Base-by-base conservation (phyloP, 2,329 filamentous ascomycete genomes). In the Clonostachys sp. region DNA sequence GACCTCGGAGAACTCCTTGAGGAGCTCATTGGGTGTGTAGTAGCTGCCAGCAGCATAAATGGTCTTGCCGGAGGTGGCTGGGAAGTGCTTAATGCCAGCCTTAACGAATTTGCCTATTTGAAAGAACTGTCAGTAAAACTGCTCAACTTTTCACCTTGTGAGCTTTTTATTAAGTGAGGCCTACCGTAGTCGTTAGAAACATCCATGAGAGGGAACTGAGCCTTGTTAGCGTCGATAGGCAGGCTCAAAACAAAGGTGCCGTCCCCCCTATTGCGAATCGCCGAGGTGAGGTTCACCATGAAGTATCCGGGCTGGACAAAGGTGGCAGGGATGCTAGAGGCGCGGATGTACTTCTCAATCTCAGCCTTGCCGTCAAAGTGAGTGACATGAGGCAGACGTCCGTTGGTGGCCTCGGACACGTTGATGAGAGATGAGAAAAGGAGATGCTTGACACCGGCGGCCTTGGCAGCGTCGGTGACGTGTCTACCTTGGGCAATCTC, bases 311-410 rank as follows among this genome's bases (percentile, higher is more conserved):
- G 72, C 3, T 72, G 61, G 48, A 77, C 72, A 57, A 81, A 82
- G 0, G 78, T 72, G 12, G 66, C 69, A 2, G 72, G 70, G 3
- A 84, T 60, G 0, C 69, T 70, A 3, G 74, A 61, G 0, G 55
- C 48, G 12, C 76, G 73, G 47, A 84, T 80, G 52, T 84, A 81
- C n/a, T 67, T 50, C 52, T 83, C 79, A 12, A 78, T 71, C 34
- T 74, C 61, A 30, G 77, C 75, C 57, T 84, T 84, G 49, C 63
- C 65, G 53, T 84, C 80, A 50, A 84, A 84, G 48, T 77, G 73
- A 43, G 62, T 50, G 7, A 76, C 70, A 16, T 66, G 53, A 5
- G 58, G 39, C 2, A 74, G 58, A 1, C 54, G 58, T 3, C 72
- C 73, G 1, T 61, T 60, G 39, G 66, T 64, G 5, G 59, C 55